Evolutionary conservation across 129 eudicot species (phyloP).

Genomic region (Deinandra increscens): DNA sequence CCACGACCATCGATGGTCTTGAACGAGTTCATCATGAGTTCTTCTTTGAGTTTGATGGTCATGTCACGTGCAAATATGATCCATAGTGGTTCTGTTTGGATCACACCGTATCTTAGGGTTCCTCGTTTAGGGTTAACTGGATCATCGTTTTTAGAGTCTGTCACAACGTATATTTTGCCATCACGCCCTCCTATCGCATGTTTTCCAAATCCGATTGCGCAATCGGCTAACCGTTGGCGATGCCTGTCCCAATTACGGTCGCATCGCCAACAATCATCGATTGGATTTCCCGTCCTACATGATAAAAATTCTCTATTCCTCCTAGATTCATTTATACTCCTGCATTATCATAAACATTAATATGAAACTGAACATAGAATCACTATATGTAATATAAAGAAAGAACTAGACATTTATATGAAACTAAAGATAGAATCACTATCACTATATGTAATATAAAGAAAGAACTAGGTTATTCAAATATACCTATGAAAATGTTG

Average conservation of each 20-base stretch:
- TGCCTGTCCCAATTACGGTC: constrained; percentile 59
- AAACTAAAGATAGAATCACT: neutral
- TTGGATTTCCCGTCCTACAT: constrained; percentile 59
- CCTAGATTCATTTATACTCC: constrained; percentile 44
- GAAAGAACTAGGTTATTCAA: neutral
- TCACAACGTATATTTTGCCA: constrained; percentile 64
- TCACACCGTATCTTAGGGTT: constrained; percentile 54
- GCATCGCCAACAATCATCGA: constrained; percentile 86
- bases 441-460: neutral
- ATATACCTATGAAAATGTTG: constrained; percentile 24
- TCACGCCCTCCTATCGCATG: constrained; percentile 63
- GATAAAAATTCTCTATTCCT: constrained; percentile 37
- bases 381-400: neutral
- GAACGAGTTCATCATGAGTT: constrained; percentile 63
- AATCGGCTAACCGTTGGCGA: constrained; percentile 64
- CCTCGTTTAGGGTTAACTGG: constrained; percentile 72
- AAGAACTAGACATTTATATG: too few species aligned
- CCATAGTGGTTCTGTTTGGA: constrained; percentile 73
- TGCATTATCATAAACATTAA: neutral
- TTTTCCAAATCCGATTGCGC: constrained; percentile 74
- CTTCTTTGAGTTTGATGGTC: constrained; percentile 59
- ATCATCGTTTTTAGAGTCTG: constrained; percentile 49
- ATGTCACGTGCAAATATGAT: constrained; percentile 66
- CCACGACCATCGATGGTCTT: constrained; percentile 84
- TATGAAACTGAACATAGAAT: neutral